Evolutionary conservation across 2,329 filamentous ascomycete genomes (phyloP).

Genomic region (Botrytis paeoniae): DNA sequence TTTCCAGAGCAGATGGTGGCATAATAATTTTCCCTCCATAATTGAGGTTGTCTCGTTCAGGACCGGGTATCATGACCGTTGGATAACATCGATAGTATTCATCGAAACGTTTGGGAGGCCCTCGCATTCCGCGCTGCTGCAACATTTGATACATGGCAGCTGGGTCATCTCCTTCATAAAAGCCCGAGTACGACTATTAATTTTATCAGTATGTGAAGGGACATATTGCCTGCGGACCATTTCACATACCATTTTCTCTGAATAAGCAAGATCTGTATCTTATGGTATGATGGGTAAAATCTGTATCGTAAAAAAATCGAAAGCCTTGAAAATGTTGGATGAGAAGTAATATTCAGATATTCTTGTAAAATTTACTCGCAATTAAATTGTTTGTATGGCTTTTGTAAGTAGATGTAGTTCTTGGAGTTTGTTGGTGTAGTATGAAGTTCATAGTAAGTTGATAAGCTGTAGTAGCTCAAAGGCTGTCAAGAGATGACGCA

Average conservation of each 20-base stretch:
- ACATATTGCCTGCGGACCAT: not conserved
- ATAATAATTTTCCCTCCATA: conserved; percentile 97
- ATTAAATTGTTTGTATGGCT: not conserved
- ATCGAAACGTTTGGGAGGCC: conserved; percentile 75
- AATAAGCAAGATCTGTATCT: not conserved
- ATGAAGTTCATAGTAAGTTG: not conserved
- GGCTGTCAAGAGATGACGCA: conserved; percentile 20
- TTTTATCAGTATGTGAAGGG: conserved; percentile 21
- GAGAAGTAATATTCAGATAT: not conserved
- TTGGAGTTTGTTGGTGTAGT: not conserved
- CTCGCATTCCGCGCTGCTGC: conserved; percentile 29
- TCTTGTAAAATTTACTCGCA: not conserved
- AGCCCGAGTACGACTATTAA: conserved; percentile 32
- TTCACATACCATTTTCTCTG: conserved; percentile 27
- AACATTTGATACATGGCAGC: conserved; percentile 37
- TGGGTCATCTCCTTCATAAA: conserved; percentile 35
- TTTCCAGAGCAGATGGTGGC: conserved; percentile 93
- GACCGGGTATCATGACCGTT: conserved; percentile 86
- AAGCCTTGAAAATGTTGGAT: not conserved
- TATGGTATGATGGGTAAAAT: not conserved
- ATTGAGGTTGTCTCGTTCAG: conserved; percentile 85
- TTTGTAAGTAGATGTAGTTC: not conserved
- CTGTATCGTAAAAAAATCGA: not conserved
- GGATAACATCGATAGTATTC: conserved; percentile 99
- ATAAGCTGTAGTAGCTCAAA: not conserved